Base-by-base conservation (phyloP, 225 moss, liverwort and hornwort genomes). In the Lunularia cruciata region DNA sequence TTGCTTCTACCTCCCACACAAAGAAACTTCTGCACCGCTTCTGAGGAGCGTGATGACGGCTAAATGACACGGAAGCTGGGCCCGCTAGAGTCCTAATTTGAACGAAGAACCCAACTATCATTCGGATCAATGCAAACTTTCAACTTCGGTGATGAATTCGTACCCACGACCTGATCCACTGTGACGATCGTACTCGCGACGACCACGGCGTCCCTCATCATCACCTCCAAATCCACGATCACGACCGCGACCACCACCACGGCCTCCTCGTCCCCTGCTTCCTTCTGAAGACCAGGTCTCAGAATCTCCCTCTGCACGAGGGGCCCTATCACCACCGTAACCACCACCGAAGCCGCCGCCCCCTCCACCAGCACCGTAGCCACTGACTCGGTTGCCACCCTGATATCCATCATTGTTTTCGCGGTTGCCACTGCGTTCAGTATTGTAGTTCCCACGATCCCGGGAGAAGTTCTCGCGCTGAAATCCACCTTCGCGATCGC, bases 91-190 rank as follows among this genome's bases (percentile, higher is more conserved):
- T n/a, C n/a, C n/a, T n/a, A n/a, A 43, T 6, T 43, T 3, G 16
- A 10, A 1, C 43, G 12, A 43, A 3, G 43, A 43, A 11, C 16
- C 43, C 16, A 43, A 43, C 12, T 16, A 11, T 43, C 43, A 1
- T 43, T 43, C 43, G 11, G 1, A 3, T 43, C 12, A 43, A 2
- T 43, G 43, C 11, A 43, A 3, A 43, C 2, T 16, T 2, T 3
- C 52, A 25, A n/a, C n/a, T n/a, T n/a, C n/a, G n/a, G 52, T 7
- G 4, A 28, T 13, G 6, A 27, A 39, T 18, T 31, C 66, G 25
- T 83, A 96, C 92, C 95, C 87, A 58, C 87, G 86, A 15, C 87
- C 81, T 36, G 86, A 90, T 66, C 90, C 90, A 71, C 92, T 92
- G 47, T 89, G 92, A 32, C 96, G 88, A 60, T 96, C 96, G 23